Base-by-base conservation (phyloP, 495 filamentous ascomycete genomes). In the Xylaria flabelliformis region DNA sequence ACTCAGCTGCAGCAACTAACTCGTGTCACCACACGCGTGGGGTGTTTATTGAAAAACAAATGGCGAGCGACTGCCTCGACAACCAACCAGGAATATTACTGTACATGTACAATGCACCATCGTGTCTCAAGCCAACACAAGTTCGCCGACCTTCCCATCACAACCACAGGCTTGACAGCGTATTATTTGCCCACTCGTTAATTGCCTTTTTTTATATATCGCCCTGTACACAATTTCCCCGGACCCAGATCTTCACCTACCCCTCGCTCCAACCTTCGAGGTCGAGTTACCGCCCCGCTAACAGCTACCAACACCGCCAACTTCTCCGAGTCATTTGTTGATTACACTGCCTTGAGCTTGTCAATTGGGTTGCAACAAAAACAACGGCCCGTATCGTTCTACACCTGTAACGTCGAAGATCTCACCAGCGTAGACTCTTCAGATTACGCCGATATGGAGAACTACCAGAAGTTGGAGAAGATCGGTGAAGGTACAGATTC, bases 401-500 rank as follows among this genome's bases (percentile, higher is more conserved):
- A 9, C 66, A 42, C 36, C 44, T 36, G n/a, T 10, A 39, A 29
- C 17, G 44, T 26, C 64, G 72, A 71, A 63, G 66, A 65, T 63
- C 71, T 42, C 51, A 72, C 72, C 55, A 29, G 56, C 74, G 48
- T 4, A 32, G 34, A 46, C 46, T 4, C 3, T 19, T 13, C 50
- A 46, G 19, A 67, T 19, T 34, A 50, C 44, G 63, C 59, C 34
- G 74, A 71, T 74, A 99, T 99, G 96, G 96, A 99, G 80, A 97
- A 98, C 82, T 99, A 99, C 82, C 94, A 98, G 86, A 98, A 98
- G 85, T 92, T 99, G 71, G 96, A 99, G 87, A 99, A 99, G 85
- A 97, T 99, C 82, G 96, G 96, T 76, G 96, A 99, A 88, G 96
- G 96, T 97, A 82, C 78, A 39, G 12, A 56, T 36, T 34, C 58